phyloP scores from a whole-genome alignment of 2,329 filamentous ascomycete species.

The Coleophoma cylindrospora region DNA sequence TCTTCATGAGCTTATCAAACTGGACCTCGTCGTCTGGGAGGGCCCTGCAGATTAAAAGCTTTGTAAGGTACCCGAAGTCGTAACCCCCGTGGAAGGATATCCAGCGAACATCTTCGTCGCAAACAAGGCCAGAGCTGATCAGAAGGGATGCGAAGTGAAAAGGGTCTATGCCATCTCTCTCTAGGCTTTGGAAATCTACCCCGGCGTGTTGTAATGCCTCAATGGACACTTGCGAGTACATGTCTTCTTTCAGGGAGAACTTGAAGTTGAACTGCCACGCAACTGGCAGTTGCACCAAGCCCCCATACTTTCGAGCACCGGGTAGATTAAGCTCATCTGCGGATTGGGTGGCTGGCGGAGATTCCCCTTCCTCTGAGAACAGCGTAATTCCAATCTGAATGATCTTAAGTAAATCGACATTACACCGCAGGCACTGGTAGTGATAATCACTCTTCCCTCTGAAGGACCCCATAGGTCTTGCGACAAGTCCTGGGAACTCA shows the following conservation, averaged over 20 bases:
- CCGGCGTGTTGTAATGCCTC: conserved; percentile 85
- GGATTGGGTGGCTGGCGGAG: conserved; percentile 60
- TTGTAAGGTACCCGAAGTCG: conserved; percentile 96
- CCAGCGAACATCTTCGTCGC: conserved; percentile 87
- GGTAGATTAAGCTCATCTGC: conserved; percentile 41
- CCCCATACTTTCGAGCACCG: conserved; percentile 36
- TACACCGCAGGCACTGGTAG: conserved; percentile 94
- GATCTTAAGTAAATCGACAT: conserved; percentile 95
- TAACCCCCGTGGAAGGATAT: conserved; percentile 97
- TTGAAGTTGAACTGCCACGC: conserved; percentile 99
- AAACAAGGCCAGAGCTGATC: conserved; percentile 86
- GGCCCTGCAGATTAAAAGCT: conserved; percentile 78
- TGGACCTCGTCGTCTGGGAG: conserved; percentile 86
- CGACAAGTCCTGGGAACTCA: conserved; percentile 96
- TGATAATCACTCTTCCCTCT: conserved; percentile 96
- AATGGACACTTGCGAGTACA: conserved; percentile 96
- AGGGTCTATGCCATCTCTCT: conserved; percentile 86
- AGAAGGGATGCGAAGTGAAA: conserved; percentile 83
- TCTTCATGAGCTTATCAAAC: conserved; percentile 83
- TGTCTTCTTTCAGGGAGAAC: conserved; percentile 90
- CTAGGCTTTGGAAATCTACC: conserved; percentile 83
- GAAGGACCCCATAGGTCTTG: conserved; percentile 91
- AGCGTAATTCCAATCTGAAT: conserved; percentile 95
- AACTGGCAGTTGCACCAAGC: conserved; percentile 59
- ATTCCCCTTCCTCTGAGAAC: conserved; percentile 86